Conservation (phyloP, 495 filamentous ascomycete genomes). For the Talaromyces adpressus region DNA sequence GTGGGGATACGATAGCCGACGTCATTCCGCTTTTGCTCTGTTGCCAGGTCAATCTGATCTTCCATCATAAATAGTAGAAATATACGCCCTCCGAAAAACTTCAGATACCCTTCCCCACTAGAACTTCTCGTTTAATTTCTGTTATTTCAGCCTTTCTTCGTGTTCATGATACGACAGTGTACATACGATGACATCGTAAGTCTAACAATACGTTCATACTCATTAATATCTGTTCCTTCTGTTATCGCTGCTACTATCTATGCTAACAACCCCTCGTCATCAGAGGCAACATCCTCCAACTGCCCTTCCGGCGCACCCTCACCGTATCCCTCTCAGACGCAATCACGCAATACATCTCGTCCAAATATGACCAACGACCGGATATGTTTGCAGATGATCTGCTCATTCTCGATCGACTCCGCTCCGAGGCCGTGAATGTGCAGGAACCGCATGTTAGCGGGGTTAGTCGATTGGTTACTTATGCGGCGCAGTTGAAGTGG, state of each 20-base stretch:
- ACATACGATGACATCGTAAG: conserved; percentile 39
- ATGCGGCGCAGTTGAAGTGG: conserved; percentile 92
- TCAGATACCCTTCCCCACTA: background rate
- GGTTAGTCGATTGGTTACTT: conserved; percentile 75
- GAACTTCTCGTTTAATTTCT: background rate
- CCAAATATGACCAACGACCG: conserved; percentile 98
- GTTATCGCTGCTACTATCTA: background rate
- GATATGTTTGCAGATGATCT: conserved; percentile 94
- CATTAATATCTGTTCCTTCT: background rate
- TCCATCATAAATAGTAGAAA: background rate
- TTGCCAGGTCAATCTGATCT: conserved; percentile 8
- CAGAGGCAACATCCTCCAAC: conserved; percentile 47
- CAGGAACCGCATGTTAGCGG: conserved; percentile 88
- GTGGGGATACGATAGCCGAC: background rate
- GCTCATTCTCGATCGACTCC: conserved; percentile 73
- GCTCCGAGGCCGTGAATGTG: conserved; percentile 76
- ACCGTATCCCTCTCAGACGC: conserved; percentile 68
- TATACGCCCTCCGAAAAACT: background rate
- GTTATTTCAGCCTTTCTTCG: background rate
- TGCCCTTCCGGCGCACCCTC: conserved; percentile 85
- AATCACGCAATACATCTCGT: conserved; percentile 93
- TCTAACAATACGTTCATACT: conserved; percentile 2
- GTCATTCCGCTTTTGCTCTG: conserved; percentile 6
- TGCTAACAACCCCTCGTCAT: background rate
- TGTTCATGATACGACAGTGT: background rate